Evolutionary conservation across 495 filamentous ascomycete species (phyloP).

Genomic region (Cercophora sp.): DNA sequence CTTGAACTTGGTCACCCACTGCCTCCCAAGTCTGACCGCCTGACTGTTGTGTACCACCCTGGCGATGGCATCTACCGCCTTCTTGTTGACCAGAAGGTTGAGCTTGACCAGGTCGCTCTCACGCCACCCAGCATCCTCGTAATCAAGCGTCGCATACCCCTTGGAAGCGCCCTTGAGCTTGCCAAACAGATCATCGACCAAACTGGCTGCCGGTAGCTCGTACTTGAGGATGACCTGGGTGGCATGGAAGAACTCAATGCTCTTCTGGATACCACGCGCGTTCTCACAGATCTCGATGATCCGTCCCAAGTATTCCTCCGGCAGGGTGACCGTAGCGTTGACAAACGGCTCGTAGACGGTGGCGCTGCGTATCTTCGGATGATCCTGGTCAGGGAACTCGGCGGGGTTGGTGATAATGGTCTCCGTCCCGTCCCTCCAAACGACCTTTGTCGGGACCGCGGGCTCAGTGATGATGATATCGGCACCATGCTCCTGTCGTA

Average conservation of each 20-base stretch:
- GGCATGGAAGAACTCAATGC: conserved; percentile 85
- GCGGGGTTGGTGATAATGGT: conserved; percentile 78
- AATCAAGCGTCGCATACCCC: conserved; percentile 77
- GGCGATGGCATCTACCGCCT: conserved; percentile 89
- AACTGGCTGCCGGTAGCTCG: conserved; percentile 75
- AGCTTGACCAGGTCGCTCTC: conserved; percentile 79
- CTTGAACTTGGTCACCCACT: conserved; percentile 96
- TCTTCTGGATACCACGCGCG: conserved; percentile 81
- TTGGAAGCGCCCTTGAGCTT: conserved; percentile 86
- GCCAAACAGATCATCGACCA: conserved; percentile 97
- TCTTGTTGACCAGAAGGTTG: conserved; percentile 87
- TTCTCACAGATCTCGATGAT: conserved; percentile 93
- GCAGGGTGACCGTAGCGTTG: conserved; percentile 78
- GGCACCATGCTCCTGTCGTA: conserved; percentile 90
- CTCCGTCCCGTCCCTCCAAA: conserved; percentile 67
- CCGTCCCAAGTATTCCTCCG: conserved; percentile 88
- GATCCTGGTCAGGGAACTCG: conserved; percentile 75
- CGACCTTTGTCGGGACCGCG: conserved; percentile 83
- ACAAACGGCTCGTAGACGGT: conserved; percentile 82
- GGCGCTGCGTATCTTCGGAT: conserved; percentile 48
- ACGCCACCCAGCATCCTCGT: conserved; percentile 90
- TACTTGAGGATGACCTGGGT: conserved; percentile 96
- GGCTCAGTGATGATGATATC: conserved; percentile 97
- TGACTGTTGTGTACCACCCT: conserved; percentile 81
- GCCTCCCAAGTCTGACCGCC: conserved; percentile 66